Evolutionary conservation across 2,329 filamentous ascomycete genomes (phyloP).

Genomic region (Fusarium abutilonis): DNA sequence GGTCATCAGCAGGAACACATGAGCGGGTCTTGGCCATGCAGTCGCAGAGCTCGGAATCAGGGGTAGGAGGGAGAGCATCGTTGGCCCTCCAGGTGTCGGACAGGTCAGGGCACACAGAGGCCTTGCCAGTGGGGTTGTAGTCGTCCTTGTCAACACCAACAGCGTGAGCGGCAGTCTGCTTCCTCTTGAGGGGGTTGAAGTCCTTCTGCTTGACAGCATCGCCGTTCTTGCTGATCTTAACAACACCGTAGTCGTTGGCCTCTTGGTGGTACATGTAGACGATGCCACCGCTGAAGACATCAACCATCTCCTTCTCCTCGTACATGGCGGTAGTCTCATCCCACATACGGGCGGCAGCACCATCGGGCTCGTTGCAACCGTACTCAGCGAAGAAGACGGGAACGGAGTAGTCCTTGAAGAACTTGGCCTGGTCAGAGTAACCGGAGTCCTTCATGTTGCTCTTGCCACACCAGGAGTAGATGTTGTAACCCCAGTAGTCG

Average conservation of each 20-base stretch:
- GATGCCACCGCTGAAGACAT: constrained; percentile 93
- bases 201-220: constrained; percentile 75
- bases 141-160: constrained; percentile 69
- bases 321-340: constrained; percentile 87
- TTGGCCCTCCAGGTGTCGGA: constrained; percentile 71
- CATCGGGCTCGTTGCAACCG: constrained; percentile 80
- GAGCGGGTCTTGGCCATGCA: constrained; percentile 83
- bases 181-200: constrained; percentile 76
- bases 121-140: constrained; percentile 80
- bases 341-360: constrained; percentile 76
- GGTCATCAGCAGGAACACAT: constrained; percentile 71
- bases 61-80: constrained; percentile 79
- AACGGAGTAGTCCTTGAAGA: constrained; percentile 89
- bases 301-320: constrained; percentile 79
- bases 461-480: constrained; percentile 98
- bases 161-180: constrained; percentile 75
- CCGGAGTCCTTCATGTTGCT: constrained; percentile 81
- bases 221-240: constrained; percentile 64
- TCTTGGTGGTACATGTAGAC: constrained; percentile 99
- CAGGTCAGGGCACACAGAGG: constrained; percentile 75
- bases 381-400: constrained; percentile 99
- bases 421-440: constrained; percentile 82
- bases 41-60: constrained; percentile 79
- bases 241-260: constrained; percentile 86
- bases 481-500: constrained; percentile 99